Evolutionary conservation across 1,284 basidiomycete genomes (phyloP).

Genomic region (Trichosporon sp.): DNA sequence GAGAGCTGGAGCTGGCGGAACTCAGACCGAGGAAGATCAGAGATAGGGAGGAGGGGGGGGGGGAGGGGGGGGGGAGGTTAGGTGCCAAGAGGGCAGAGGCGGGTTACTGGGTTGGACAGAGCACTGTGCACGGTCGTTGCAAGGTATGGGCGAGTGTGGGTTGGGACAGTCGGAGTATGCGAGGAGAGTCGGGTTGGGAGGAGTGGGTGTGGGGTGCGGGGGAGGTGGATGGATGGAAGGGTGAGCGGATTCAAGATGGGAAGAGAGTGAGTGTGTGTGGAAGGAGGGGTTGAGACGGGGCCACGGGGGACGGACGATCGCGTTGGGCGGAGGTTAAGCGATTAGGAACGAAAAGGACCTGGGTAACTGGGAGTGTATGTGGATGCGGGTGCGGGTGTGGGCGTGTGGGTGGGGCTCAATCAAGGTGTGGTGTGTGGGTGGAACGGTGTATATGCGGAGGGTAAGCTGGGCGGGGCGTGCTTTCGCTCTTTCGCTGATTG

Average conservation of each 20-base stretch:
- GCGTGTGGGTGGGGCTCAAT: neutral
- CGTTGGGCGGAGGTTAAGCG: constrained; percentile 2
- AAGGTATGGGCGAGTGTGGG: neutral
- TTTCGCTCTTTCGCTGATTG: neutral
- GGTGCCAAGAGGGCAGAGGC: neutral
- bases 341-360: neutral
- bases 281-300: neutral
- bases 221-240: neutral
- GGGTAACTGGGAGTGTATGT: neutral
- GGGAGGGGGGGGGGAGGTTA: too few relatives aligned
- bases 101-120: neutral
- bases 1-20: neutral
- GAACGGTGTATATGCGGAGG: too few relatives aligned
- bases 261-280: neutral
- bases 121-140: neutral
- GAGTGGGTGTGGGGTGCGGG: neutral
- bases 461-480: too few relatives aligned
- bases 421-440: neutral
- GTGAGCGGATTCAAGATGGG: neutral
- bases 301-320: neutral
- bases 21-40: neutral
- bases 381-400: neutral
- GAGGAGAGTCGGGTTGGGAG: neutral
- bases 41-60: neutral
- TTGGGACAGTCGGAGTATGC: neutral